Evolutionary conservation across 495 filamentous ascomycete species (phyloP).

Genomic region (Rostrohypoxylon terebratum): DNA sequence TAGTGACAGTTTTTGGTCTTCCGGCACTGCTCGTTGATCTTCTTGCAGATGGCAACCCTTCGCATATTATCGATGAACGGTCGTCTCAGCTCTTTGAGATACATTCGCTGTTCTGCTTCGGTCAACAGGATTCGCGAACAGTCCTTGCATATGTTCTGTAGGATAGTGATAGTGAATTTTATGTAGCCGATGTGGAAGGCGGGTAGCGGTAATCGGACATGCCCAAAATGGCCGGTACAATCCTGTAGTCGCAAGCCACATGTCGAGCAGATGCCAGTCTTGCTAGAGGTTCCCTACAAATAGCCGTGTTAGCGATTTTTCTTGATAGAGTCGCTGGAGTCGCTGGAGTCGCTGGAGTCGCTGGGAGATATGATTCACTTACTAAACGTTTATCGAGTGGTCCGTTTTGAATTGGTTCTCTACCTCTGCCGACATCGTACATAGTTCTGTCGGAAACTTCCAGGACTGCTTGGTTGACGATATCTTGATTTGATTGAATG

Average conservation of each 20-base stretch:
- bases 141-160: slow-evolving; percentile 94
- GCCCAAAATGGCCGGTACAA: slow-evolving; percentile 96
- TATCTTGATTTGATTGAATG: slow-evolving; percentile 91
- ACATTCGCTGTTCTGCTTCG: slow-evolving; percentile 77
- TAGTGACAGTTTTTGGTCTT: slow-evolving; percentile 82
- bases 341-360: too few relatives aligned
- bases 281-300: slow-evolving; percentile 79
- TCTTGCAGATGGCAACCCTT: slow-evolving; percentile 81
- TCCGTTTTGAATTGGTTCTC: slow-evolving; percentile 79
- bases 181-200: slow-evolving; percentile 97
- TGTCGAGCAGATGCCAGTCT: slow-evolving; percentile 77
- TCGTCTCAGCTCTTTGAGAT: slow-evolving; percentile 79
- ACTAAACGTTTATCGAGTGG: slow-evolving; percentile 85
- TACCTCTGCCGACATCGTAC: slow-evolving; percentile 82
- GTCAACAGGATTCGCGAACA: slow-evolving; percentile 82
- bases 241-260: slow-evolving; percentile 79
- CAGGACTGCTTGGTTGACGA: slow-evolving; percentile 91
- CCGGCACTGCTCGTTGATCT: slow-evolving; percentile 85
- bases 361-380: slow-evolving; percentile 19
- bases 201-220: slow-evolving; percentile 88
- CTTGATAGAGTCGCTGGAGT: not conserved
- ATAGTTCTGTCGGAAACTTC: slow-evolving; percentile 91
- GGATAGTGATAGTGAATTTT: slow-evolving; percentile 85
- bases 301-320: slow-evolving; percentile 37
- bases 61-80: slow-evolving; percentile 88